phyloP scores from a whole-genome alignment of 805 yeast species.

The Nakazawaea molendinolei region DNA sequence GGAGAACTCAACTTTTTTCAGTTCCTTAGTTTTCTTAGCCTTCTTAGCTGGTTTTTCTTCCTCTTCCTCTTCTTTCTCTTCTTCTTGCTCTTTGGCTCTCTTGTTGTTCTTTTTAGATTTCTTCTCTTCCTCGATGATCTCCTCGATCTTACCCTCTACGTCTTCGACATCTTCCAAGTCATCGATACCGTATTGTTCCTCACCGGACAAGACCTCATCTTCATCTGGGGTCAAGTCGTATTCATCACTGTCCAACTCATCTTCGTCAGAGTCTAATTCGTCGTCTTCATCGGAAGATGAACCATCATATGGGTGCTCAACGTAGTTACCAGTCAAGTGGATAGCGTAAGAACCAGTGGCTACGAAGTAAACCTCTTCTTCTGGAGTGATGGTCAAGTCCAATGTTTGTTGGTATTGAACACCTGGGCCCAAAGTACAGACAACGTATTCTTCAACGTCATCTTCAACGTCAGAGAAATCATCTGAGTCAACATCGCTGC shows the following conservation, averaged over 20 bases:
- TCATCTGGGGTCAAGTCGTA: constrained; percentile 73
- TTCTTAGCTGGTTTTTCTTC: constrained; percentile 21
- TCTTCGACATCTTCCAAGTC: constrained; percentile 66
- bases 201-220: constrained; percentile 50
- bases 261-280: constrained; percentile 42
- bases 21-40: constrained; percentile 32
- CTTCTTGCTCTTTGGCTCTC: constrained; percentile 14
- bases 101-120: constrained; percentile 24
- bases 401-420: constrained; percentile 81
- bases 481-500: constrained; percentile 43
- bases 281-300: constrained; percentile 46
- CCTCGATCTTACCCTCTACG: constrained; percentile 67
- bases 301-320: constrained; percentile 89
- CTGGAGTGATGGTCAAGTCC: constrained; percentile 86
- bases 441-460: constrained; percentile 75
- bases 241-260: constrained; percentile 44
- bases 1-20: constrained; percentile 82
- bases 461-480: constrained; percentile 61
- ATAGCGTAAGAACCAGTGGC: constrained; percentile 94
- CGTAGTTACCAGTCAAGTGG: constrained; percentile 90
- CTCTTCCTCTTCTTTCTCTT: constrained; percentile 12
- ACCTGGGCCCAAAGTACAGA: constrained; percentile 88
- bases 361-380: constrained; percentile 89
- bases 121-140: constrained; percentile 58
- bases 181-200: constrained; percentile 48